phyloP scores from a whole-genome alignment of 805 yeast species.

The Starmerella bombicola region DNA sequence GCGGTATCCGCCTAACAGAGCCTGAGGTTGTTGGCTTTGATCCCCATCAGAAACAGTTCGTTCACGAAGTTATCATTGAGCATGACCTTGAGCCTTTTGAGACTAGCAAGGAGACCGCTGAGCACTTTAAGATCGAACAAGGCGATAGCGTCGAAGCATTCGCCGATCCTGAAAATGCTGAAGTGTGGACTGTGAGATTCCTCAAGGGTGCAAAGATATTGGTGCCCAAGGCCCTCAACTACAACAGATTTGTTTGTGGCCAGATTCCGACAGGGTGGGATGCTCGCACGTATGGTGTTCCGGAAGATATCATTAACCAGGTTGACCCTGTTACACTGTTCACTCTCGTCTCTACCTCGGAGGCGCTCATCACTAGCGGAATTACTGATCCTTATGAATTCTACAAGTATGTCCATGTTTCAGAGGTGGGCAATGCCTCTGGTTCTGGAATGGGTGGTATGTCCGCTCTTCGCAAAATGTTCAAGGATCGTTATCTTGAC shows the following conservation, averaged over 20 bases:
- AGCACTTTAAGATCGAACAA: conserved; percentile 85
- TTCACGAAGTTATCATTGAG: conserved; percentile 93
- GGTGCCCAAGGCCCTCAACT: conserved; percentile 77
- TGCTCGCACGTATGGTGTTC: conserved; percentile 86
- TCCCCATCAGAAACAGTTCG: conserved; percentile 81
- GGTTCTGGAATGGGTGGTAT: conserved; percentile 99
- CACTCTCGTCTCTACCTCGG: conserved; percentile 87
- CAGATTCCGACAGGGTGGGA: conserved; percentile 99
- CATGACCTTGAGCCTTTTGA: conserved; percentile 95
- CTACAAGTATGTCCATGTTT: conserved; percentile 94
- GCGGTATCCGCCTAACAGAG: conserved; percentile 94
- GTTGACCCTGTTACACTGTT: conserved; percentile 93
- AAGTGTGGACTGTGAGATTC: conserved; percentile 81
- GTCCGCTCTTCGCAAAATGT: conserved; percentile 92
- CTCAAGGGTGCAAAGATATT: conserved; percentile 84
- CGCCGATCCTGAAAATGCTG: conserved; percentile 65
- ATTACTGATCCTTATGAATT: conserved; percentile 96
- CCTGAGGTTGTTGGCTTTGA: conserved; percentile 95
- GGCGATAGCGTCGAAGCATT: conserved; percentile 88
- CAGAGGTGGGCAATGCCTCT: conserved; percentile 97
- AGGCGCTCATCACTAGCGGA: conserved; percentile 89
- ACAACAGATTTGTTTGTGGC: conserved; percentile 53
- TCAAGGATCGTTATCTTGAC: conserved; percentile 85
- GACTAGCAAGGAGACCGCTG: conserved; percentile 88
- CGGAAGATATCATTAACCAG: conserved; percentile 84